Conservation (phyloP, 306 rosid species). For the Fragaria vesca region DNA sequence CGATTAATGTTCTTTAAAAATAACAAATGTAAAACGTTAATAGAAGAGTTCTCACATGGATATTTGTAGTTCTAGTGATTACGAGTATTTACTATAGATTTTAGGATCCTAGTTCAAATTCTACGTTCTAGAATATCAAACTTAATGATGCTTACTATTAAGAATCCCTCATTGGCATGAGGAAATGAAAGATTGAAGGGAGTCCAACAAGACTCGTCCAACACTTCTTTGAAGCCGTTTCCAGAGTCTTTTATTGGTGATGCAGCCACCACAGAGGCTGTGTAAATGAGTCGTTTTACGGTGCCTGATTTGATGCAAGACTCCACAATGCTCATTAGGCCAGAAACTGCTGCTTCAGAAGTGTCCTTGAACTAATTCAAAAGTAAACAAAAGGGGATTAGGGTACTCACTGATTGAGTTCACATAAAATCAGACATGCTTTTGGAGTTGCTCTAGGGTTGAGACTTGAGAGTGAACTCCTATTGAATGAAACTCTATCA, state of each 20-base stretch:
- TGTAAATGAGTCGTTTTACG: slow-evolving; percentile 50
- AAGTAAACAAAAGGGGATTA: neutral
- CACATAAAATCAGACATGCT: neutral
- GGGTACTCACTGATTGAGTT: neutral
- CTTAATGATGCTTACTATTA: neutral
- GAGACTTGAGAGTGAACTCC: no score
- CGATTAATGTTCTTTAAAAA: no score
- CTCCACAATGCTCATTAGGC: slow-evolving; percentile 12
- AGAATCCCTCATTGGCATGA: neutral
- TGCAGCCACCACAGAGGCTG: slow-evolving; percentile 37
- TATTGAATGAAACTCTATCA: no score
- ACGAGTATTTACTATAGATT: neutral
- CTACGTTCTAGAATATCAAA: neutral
- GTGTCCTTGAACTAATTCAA: slow-evolving; percentile 4
- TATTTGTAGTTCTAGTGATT: neutral
- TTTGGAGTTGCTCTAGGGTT: neutral
- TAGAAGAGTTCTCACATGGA: no score
- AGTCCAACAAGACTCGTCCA: slow-evolving; percentile 30
- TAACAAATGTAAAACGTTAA: no score
- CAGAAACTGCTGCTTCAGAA: slow-evolving; percentile 27
- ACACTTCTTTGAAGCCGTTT: slow-evolving; percentile 18
- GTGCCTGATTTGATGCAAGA: slow-evolving; percentile 40
- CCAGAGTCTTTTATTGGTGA: slow-evolving; percentile 39
- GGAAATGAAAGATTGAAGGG: slow-evolving; percentile 10
- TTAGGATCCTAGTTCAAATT: neutral